phyloP scores from a whole-genome alignment of 225 moss, liverwort and hornwort genomes.

The Straminergon stramineum region DNA sequence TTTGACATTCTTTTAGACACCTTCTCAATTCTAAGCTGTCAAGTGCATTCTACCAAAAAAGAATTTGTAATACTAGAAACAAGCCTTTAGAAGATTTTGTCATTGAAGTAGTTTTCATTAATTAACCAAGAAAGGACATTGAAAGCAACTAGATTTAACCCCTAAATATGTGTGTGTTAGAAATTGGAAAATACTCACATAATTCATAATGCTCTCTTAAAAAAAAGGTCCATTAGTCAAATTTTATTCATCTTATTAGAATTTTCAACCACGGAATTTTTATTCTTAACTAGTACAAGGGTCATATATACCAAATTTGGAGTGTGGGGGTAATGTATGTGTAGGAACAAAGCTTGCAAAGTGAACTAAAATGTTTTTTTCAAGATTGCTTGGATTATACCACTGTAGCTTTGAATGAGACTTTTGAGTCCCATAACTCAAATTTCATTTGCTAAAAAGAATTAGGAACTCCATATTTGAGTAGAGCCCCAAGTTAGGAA shows the following conservation, averaged over 20 bases:
- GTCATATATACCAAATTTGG: neutral
- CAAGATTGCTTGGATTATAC: too few relatives aligned
- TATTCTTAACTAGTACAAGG: neutral
- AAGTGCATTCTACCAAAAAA: neutral
- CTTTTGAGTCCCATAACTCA: neutral
- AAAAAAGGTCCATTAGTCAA: too few relatives aligned
- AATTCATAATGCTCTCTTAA: neutral
- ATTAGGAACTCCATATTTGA: neutral
- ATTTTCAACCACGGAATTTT: accelerated
- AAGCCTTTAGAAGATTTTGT: neutral
- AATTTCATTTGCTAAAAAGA: neutral
- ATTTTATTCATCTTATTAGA: neutral
- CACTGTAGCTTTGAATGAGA: neutral
- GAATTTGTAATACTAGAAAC: neutral
- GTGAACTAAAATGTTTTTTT: neutral
- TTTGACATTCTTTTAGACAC: neutral
- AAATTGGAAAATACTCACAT: neutral
- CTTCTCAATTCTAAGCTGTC: accelerated
- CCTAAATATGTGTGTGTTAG: too few relatives aligned
- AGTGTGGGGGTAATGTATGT: accelerated
- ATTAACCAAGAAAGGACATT: accelerated
- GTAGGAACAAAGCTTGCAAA: neutral
- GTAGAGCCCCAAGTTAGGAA: neutral
- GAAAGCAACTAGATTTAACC: too few relatives aligned
- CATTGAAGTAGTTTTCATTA: neutral